phyloP scores from a whole-genome alignment of 75 land plant species.

The Pseudotsuga menziesii region DNA sequence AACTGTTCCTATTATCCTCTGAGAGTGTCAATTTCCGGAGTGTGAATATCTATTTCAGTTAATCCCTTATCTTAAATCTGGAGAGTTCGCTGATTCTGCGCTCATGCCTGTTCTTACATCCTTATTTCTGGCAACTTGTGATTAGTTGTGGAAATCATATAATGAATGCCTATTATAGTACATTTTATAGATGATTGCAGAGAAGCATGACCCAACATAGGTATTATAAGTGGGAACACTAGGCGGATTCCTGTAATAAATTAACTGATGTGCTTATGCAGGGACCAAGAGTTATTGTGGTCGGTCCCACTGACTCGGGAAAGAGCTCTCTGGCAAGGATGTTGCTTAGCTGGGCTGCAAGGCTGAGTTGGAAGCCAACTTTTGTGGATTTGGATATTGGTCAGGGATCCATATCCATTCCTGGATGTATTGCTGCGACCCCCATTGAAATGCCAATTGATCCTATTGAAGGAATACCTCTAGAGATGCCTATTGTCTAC shows the following conservation, averaged over 20 bases:
- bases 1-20: no score
- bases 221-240: not conserved
- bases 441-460: conserved; percentile 97
- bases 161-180: not conserved
- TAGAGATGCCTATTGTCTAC: conserved; percentile 88
- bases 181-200: not conserved
- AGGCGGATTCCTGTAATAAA: not conserved
- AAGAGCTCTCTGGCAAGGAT: conserved; percentile 88
- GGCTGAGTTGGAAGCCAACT: conserved; percentile 92
- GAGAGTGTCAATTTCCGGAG: no score
- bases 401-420: conserved; percentile 91
- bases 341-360: conserved; percentile 95
- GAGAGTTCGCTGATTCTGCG: no score
- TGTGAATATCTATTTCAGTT: no score
- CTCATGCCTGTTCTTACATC: no score
- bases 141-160: not conserved
- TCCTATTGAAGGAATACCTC: conserved; percentile 88
- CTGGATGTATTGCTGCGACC: conserved; percentile 91
- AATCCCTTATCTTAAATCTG: no score
- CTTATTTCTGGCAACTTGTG: not conserved
- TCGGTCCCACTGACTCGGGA: conserved; percentile 98
- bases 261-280: conserved; percentile 18
- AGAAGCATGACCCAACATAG: not conserved
- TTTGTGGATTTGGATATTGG: conserved; percentile 98
- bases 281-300: conserved; percentile 99